These are phyloP conservation scores for Cymodocea nodosa DNA, from an alignment of 116 monocot genomes.

Conservation along the genomic window DNA sequence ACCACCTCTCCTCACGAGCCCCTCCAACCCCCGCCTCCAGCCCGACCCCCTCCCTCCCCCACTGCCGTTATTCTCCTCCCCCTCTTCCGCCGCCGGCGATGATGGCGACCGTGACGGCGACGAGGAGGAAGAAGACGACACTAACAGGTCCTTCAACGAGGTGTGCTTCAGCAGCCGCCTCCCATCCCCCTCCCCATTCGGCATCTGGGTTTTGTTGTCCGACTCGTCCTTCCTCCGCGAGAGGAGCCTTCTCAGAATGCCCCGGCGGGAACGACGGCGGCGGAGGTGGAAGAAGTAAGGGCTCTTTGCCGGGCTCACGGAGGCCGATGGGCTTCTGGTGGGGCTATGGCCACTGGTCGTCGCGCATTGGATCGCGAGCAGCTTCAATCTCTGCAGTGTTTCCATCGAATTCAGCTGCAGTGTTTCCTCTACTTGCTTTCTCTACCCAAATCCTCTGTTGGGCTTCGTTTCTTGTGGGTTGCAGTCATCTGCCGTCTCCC, in stretches of 20 bases:
- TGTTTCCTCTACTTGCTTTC: not conserved
- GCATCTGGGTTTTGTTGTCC: not conserved
- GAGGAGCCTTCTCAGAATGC: slow-evolving; percentile 14
- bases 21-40: not conserved
- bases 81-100: not conserved
- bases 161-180: slow-evolving; percentile 11
- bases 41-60: not conserved
- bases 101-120: not conserved
- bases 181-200: not conserved
- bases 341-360: slow-evolving; percentile 13
- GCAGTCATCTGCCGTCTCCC: too few species aligned
- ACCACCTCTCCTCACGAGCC: not conserved
- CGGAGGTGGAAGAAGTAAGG: slow-evolving; percentile 9
- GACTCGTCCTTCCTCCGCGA: not conserved
- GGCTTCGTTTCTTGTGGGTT: too few species aligned
- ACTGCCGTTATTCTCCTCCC: not conserved
- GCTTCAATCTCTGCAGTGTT: slow-evolving; percentile 26
- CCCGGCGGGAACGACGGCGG: slow-evolving; percentile 10
- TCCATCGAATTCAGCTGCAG: slow-evolving; percentile 3
- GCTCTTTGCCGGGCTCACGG: slow-evolving; percentile 6
- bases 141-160: slow-evolving; percentile 29
- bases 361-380: slow-evolving; percentile 23
- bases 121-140: slow-evolving; percentile 12
- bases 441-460: not conserved
- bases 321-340: slow-evolving; percentile 8